A percentile compares a stretch with the other conserved stretches of the same genome.
Evolutionary conservation across 1,284 basidiomycete genomes (phyloP).

Genomic region (Hemileia vastatrix): DNA sequence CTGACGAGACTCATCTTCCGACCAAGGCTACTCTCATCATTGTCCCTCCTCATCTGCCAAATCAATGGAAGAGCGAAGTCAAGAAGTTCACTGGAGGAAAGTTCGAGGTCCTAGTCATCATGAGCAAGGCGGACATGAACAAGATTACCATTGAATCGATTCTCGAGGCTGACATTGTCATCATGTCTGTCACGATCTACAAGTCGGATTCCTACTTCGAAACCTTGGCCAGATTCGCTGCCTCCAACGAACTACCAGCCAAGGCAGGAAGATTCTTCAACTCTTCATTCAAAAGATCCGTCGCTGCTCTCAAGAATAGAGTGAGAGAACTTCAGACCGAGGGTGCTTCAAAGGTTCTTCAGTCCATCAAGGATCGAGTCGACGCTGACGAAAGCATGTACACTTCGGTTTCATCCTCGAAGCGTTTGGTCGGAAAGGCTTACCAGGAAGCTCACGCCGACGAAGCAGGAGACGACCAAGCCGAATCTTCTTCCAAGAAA

Average conservation of each 20-base stretch:
- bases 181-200: conserved; percentile 77
- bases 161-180: conserved; percentile 70
- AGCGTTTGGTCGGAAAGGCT: conserved; percentile 26
- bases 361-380: conserved; percentile 57
- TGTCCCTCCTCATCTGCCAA: conserved; percentile 80
- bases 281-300: conserved; percentile 58
- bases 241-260: too few species aligned
- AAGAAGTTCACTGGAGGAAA: conserved; percentile 65
- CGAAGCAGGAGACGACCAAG: too few species aligned
- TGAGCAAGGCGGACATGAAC: conserved; percentile 64
- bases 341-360: conserved; percentile 55
- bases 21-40: conserved; percentile 70
- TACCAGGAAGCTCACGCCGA: neutral
- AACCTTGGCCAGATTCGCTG: too few species aligned
- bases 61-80: conserved; percentile 81
- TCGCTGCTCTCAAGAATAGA: conserved; percentile 56
- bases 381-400: conserved; percentile 30
- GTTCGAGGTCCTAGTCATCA: conserved; percentile 61
- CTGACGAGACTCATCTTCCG: conserved; percentile 58
- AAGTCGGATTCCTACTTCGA: conserved; percentile 66
- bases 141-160: conserved; percentile 62
- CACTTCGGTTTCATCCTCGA: conserved; percentile 29
- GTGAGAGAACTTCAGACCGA: conserved; percentile 58
- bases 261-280: conserved; percentile 75
- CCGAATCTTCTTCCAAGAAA: neutral